Conservation (phyloP, 2,329 filamentous ascomycete genomes). For the Fonsecaea nubica region DNA sequence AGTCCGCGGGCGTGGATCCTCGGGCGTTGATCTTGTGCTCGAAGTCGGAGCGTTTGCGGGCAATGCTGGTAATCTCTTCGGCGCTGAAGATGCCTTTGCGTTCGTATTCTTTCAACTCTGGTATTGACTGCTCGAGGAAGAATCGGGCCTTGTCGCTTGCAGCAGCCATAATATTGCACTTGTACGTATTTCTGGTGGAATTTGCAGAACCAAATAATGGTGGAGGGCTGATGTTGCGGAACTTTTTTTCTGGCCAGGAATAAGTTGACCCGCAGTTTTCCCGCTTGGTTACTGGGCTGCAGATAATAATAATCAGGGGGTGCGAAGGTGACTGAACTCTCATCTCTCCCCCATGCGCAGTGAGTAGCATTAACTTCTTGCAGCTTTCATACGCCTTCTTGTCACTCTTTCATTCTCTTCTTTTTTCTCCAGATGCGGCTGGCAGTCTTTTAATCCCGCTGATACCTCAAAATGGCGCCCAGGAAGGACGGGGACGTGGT, state of each 20-base stretch:
- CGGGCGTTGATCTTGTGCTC: conserved; percentile 89
- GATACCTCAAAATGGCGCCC: conserved; percentile 58
- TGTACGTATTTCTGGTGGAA: background rate
- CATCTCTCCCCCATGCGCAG: conserved; percentile 20
- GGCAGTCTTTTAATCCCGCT: conserved; percentile 34
- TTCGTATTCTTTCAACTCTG: conserved; percentile 90
- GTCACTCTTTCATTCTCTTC: conserved; percentile 34
- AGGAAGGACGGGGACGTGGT: conserved; percentile 69
- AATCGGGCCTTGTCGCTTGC: conserved; percentile 94
- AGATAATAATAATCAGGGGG: conserved; percentile 23
- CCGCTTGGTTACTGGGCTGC: conserved; percentile 11
- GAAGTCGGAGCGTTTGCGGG: conserved; percentile 88
- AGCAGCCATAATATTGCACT: conserved; percentile 68
- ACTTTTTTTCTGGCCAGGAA: conserved; percentile 20
- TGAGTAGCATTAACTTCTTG: conserved; percentile 11
- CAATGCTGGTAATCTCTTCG: conserved; percentile 87
- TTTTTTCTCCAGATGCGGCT: conserved; percentile 28
- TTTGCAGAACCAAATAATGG: background rate
- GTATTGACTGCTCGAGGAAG: conserved; percentile 89
- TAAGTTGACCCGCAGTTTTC: conserved; percentile 6
- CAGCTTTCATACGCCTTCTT: conserved; percentile 16
- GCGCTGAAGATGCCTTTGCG: conserved; percentile 88
- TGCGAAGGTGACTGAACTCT: background rate
- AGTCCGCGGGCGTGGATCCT: conserved; percentile 77
- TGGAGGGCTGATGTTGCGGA: background rate